phyloP scores from a whole-genome alignment of 208 protist genomes.

The Leishmania martiniquensis region DNA sequence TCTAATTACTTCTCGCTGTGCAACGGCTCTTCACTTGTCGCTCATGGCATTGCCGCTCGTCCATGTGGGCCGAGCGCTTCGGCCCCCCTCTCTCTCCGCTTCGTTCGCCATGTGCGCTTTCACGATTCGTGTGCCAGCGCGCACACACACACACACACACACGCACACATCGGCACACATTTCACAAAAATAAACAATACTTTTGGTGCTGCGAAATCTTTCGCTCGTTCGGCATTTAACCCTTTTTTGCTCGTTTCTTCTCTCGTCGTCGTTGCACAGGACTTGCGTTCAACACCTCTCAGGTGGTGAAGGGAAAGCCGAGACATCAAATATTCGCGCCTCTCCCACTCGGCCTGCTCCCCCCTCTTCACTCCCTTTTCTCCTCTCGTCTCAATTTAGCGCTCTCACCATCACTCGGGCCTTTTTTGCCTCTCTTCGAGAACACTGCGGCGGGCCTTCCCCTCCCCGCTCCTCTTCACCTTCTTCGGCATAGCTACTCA shows the following conservation, averaged over 20 bases:
- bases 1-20: not conserved
- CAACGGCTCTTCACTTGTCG: not conserved
- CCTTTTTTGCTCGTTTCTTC: too few species aligned
- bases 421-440: not conserved
- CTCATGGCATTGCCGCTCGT: not conserved
- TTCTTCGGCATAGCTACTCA: not conserved
- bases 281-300: not conserved
- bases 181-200: too few species aligned
- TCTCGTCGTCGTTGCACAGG: not conserved
- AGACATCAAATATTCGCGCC: not conserved
- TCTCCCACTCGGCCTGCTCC: not conserved
- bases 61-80: not conserved
- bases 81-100: not conserved
- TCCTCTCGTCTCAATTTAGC: too few species aligned
- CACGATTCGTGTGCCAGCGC: too few species aligned
- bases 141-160: too few species aligned
- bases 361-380: too few species aligned
- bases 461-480: too few species aligned
- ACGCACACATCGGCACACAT: not conserved
- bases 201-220: not conserved
- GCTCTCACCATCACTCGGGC: not conserved
- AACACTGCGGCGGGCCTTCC: not conserved
- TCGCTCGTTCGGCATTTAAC: not conserved
- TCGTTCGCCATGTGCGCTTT: not conserved
- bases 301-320: not conserved